Conservation (phyloP, 1,284 basidiomycete genomes). For the Rhodotorula sp. region DNA sequence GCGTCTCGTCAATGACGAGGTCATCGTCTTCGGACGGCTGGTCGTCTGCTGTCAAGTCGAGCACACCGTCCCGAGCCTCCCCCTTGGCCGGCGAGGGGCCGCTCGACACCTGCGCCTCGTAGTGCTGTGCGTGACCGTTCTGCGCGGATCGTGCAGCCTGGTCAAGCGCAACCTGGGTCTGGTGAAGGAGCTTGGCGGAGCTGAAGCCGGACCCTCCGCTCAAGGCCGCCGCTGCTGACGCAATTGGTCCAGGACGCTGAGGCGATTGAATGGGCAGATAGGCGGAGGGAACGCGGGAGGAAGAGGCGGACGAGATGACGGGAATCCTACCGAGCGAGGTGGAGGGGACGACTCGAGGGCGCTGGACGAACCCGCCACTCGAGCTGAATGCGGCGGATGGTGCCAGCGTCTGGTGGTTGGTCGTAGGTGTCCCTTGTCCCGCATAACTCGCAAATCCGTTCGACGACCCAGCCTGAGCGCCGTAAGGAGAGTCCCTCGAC, state of each 20-base stretch:
- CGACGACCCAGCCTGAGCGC: background rate
- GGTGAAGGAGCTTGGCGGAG: background rate
- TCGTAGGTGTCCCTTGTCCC: background rate
- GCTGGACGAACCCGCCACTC: no score
- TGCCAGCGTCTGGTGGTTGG: no score
- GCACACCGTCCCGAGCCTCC: conserved; percentile 3
- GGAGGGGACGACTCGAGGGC: background rate
- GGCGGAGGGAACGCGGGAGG: background rate
- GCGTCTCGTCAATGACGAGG: conserved; percentile 29
- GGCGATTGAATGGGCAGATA: background rate
- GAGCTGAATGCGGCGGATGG: background rate
- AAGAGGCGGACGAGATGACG: conserved; percentile 17
- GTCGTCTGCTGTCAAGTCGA: conserved; percentile 30
- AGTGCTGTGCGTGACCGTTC: background rate
- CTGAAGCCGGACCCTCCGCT: background rate
- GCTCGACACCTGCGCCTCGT: background rate
- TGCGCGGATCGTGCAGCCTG: background rate
- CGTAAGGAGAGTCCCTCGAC: background rate
- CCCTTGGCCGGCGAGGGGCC: conserved; percentile 2
- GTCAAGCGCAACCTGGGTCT: background rate
- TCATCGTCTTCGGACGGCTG: conserved; percentile 28
- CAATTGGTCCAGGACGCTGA: background rate
- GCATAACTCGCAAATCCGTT: background rate
- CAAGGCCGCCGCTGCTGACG: background rate
- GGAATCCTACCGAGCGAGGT: conserved; percentile 24